Conservation (phyloP, 176 grass and related monocot species). For the Musa itinerans region DNA sequence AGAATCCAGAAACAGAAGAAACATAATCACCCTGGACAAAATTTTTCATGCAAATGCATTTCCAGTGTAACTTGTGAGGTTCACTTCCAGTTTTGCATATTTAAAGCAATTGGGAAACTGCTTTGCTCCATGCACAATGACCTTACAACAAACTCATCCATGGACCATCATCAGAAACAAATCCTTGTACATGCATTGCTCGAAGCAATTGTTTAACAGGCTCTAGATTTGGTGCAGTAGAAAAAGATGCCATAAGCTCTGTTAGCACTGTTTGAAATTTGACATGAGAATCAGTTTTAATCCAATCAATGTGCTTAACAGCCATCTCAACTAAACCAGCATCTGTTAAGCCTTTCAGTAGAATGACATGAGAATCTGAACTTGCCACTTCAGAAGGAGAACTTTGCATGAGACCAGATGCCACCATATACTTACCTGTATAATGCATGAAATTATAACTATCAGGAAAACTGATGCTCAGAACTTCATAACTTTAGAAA, state of each 20-base stretch:
- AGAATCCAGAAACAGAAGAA: neutral
- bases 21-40: neutral
- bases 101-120: neutral
- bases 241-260: constrained; percentile 70
- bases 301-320: constrained; percentile 59
- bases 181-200: constrained; percentile 38
- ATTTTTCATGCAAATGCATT: neutral
- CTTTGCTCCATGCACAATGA: constrained; percentile 13
- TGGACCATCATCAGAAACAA: constrained; percentile 44
- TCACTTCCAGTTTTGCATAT: neutral
- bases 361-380: constrained; percentile 48
- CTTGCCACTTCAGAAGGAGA: constrained; percentile 36
- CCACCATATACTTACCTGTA: constrained; percentile 48
- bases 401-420: constrained; percentile 32
- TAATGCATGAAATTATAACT: constrained; percentile 2
- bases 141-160: constrained; percentile 41
- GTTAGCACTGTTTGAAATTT: constrained; percentile 42
- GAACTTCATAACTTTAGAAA: neutral
- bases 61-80: too few relatives aligned
- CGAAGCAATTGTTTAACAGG: constrained; percentile 44
- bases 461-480: neutral
- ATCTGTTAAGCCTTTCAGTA: constrained; percentile 58
- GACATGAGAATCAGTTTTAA: constrained; percentile 32
- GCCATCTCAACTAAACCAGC: constrained; percentile 60
- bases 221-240: constrained; percentile 60